Conservation (phyloP, 345 rosid genomes). For the Eucalyptus polybractea region DNA sequence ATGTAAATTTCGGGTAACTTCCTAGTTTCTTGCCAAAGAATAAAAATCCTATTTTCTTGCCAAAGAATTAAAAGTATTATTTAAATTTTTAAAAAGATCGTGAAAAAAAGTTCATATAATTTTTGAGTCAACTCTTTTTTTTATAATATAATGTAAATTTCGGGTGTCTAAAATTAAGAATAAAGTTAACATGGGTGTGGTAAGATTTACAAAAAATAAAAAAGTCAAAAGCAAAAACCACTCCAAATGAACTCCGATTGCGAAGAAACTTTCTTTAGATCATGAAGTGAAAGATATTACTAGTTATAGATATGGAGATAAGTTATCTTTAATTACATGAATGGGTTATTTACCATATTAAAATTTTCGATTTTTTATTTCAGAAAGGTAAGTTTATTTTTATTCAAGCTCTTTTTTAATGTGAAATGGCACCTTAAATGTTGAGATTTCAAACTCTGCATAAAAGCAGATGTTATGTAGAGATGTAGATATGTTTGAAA, state of each 20-base stretch:
- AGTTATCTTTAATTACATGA: neutral
- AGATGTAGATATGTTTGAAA: neutral
- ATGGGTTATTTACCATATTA: neutral
- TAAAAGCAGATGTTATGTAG: neutral
- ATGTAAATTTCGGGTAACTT: neutral
- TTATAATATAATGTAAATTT: too few relatives aligned
- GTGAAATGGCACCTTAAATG: neutral
- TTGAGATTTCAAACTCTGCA: neutral
- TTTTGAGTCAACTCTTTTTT: neutral
- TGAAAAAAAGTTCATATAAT: neutral
- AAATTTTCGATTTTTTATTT: neutral
- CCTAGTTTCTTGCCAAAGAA: neutral
- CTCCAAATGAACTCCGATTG: neutral
- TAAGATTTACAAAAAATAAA: neutral
- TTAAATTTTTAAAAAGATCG: neutral
- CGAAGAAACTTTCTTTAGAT: neutral
- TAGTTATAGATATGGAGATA: neutral
- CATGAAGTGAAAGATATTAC: neutral
- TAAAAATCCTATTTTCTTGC: neutral
- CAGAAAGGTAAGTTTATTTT: neutral
- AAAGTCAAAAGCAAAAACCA: neutral
- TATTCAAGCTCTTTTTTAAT: neutral
- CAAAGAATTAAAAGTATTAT: neutral
- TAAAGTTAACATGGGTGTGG: neutral
- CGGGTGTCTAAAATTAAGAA: neutral